These are phyloP conservation scores for Gastrolobium bilobum DNA, from an alignment of 306 rosid species.

Conservation along the genomic window DNA sequence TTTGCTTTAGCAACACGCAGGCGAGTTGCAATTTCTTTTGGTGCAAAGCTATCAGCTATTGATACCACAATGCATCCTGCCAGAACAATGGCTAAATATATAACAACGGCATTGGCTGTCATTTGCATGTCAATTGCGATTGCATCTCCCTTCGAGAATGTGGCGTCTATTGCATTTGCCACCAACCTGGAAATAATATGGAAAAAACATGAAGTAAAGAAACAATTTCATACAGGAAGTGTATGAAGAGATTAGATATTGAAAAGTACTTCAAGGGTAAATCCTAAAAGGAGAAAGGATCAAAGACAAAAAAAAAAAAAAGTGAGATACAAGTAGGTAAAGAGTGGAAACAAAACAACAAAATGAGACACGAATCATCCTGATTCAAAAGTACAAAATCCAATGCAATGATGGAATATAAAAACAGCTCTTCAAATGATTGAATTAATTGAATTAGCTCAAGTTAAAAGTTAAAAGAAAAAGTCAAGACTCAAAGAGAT, in stretches of 20 bases:
- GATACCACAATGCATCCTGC: slow-evolving; percentile 89
- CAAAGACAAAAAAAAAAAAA: not conserved
- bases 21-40: slow-evolving; percentile 81
- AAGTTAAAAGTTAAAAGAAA: not conserved
- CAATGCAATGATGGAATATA: not conserved
- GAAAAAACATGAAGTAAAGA: slow-evolving; percentile 24
- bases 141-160: slow-evolving; percentile 90
- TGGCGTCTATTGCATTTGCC: slow-evolving; percentile 75
- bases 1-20: slow-evolving; percentile 81
- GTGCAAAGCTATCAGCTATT: slow-evolving; percentile 94
- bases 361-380: not conserved
- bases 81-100: slow-evolving; percentile 81
- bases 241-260: not conserved
- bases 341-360: slow-evolving; percentile 14
- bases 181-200: slow-evolving; percentile 69
- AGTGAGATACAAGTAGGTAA: not conserved
- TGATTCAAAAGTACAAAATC: slow-evolving; percentile 12
- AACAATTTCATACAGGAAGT: not conserved
- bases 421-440: not conserved
- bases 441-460: not conserved
- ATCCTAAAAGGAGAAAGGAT: not conserved
- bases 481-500: not conserved
- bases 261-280: slow-evolving; percentile 11
- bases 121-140: slow-evolving; percentile 95
- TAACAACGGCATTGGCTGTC: slow-evolving; percentile 81